Evolutionary conservation across 1,284 basidiomycete species (phyloP), one percentile per base, ranked within the genome.

Genomic region (Apiotrichum sp.): DNA sequence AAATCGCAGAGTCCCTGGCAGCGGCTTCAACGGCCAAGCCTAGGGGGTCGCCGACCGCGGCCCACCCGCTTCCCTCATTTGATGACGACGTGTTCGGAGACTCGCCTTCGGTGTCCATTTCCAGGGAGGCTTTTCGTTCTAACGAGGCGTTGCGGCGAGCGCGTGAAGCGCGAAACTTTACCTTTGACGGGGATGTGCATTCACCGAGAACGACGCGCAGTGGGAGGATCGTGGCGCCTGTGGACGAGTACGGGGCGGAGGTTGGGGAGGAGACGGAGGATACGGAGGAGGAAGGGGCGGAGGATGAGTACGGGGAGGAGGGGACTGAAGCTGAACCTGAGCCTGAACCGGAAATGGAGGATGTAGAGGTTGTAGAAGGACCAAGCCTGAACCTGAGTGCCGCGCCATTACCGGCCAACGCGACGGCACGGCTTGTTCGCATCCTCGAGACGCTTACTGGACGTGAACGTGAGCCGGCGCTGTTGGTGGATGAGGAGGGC

Each of bases 151-250:
- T 71, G 35, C 58, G 62, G 31, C 53, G 66, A 31, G 68, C 71
- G 51, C 63, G 71, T 40, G 72, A 76, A 59, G 75, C 75, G 34
- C 63, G 75, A 16, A 76, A 76, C 53, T 77, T 74, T 53, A 61
- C 62, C 4, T 76, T 66, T 57, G 64, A 69, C 45, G 74, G 74
- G 5, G 72, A 73, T 51, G 69, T 62, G 5, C 58, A 63, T 52
- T 71, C 73, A n/a, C 72, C 71, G 13, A 66, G 66, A 31, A 56
- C 66, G 49, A 70, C 70, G 34, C 51, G 75, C 41, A 73, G 71
- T 45, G 75, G 75, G 29, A 62, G 64, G 40, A 63, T 71, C 2
- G 61, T 75, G 5, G 58, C 56, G 33, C 50, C 49, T 6, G 59
- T 57, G 10, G 63, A 66, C 45, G 63, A 65, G 53, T 66, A 68